phyloP scores from a whole-genome alignment of 2,329 filamentous ascomycete species.

The Colletotrichum limetticola region DNA sequence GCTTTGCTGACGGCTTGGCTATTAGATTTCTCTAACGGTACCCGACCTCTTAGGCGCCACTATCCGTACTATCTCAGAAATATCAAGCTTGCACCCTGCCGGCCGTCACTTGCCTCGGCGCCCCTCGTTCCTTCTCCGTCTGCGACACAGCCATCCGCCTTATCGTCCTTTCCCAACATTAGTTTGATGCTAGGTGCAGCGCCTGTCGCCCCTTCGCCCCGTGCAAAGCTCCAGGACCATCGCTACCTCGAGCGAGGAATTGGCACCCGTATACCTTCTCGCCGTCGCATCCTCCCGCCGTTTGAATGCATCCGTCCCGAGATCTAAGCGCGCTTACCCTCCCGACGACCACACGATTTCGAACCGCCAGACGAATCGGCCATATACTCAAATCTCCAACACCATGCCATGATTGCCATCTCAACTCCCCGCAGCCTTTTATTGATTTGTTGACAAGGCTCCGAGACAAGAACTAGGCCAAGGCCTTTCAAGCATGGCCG shows the following conservation, averaged over 20 bases:
- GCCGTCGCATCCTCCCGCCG: not conserved
- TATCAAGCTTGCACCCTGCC: not conserved
- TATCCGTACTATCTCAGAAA: not conserved
- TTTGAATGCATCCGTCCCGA: constrained; percentile 26
- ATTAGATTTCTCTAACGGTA: not conserved
- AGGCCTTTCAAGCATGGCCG: constrained; percentile 46
- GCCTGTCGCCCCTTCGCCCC: not conserved
- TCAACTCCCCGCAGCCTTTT: not conserved
- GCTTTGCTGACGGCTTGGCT: not conserved
- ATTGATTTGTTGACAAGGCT: constrained; percentile 21
- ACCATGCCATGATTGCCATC: constrained; percentile 17
- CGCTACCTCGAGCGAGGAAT: not conserved
- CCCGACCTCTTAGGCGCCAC: not conserved
- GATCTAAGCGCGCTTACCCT: not conserved
- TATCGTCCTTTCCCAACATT: not conserved
- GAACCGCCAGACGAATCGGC: constrained; percentile 5
- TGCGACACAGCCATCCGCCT: not conserved
- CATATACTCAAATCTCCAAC: not conserved
- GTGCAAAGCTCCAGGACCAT: not conserved
- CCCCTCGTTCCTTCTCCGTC: not conserved
- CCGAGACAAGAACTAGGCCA: not conserved
- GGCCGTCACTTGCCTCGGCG: not conserved
- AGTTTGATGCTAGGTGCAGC: not conserved
- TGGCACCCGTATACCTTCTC: not conserved
- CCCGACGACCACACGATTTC: not conserved